Percentiles rank a stretch among this genome's conserved stretches.
Evolutionary conservation across 306 rosid species (phyloP).

Genomic region (Cucurbita moschata): DNA sequence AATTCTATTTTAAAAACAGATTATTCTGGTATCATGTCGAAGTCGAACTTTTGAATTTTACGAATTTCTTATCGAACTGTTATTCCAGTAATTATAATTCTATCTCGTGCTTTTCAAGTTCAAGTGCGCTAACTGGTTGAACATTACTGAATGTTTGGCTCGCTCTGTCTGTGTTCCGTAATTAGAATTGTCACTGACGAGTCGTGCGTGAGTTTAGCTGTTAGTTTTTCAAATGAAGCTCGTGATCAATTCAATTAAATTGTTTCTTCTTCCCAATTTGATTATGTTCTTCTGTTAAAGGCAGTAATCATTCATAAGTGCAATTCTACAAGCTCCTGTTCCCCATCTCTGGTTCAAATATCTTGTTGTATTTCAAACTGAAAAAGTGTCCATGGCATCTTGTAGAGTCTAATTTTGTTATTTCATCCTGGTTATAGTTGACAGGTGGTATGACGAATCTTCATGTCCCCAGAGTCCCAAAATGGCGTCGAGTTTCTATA

Average conservation of each 20-base stretch:
- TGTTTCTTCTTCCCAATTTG: background rate
- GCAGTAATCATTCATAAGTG: background rate
- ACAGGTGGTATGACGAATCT: constrained; percentile 75
- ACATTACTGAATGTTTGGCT: background rate
- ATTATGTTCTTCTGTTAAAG: background rate
- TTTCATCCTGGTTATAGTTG: background rate
- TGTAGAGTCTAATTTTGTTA: background rate
- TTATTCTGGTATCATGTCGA: background rate
- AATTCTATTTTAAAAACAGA: background rate
- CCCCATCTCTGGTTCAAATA: background rate
- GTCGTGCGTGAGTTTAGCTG: background rate
- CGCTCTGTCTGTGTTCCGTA: background rate
- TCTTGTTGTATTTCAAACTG: background rate
- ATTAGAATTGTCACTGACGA: background rate
- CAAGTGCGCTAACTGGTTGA: background rate
- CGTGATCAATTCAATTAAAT: background rate
- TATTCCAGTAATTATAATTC: background rate
- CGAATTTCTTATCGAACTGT: background rate
- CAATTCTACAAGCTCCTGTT: background rate
- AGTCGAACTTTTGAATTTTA: background rate
- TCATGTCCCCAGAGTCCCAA: constrained; percentile 45
- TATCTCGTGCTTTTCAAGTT: background rate
- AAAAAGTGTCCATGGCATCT: background rate
- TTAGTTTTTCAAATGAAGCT: background rate
- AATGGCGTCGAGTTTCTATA: constrained; percentile 60